Evolutionary conservation across 78 protist genomes (phyloP).

Genomic region (Tieghemostelium lacteum): DNA sequence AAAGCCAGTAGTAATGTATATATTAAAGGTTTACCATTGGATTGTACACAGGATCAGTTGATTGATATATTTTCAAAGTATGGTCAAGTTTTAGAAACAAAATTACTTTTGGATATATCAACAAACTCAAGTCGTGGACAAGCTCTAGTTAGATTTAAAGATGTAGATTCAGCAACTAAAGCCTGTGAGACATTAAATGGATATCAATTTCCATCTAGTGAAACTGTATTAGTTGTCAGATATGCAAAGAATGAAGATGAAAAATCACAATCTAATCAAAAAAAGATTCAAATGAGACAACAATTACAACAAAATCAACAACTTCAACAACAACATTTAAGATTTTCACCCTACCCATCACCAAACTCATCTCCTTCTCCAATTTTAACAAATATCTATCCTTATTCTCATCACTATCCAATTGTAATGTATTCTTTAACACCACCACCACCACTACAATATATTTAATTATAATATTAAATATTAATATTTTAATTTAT

Average conservation of each 20-base stretch:
- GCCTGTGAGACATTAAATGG: slow-evolving; percentile 11
- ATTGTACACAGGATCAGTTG: slow-evolving; percentile 15
- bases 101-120: slow-evolving; percentile 19
- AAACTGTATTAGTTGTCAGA: slow-evolving; percentile 5
- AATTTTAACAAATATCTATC: background rate
- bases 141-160: slow-evolving; percentile 38
- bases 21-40: slow-evolving; percentile 50
- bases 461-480: no score
- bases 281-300: background rate
- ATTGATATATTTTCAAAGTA: slow-evolving; percentile 11
- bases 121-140: slow-evolving; percentile 67
- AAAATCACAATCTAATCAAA: slow-evolving; percentile 14
- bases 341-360: background rate
- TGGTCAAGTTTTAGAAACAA: slow-evolving; percentile 43
- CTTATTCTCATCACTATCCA: background rate
- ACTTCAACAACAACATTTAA: background rate
- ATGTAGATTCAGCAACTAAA: slow-evolving; percentile 34
- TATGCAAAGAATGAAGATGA: slow-evolving; percentile 63
- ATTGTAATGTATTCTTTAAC: background rate
- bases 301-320: background rate
- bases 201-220: slow-evolving; percentile 18
- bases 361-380: background rate
- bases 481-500: no score
- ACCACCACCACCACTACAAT: background rate
- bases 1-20: slow-evolving; percentile 34